These are phyloP conservation scores for Vigna reflexopilosa DNA, from an alignment of 306 rosid species.

Conservation along the genomic window DNA sequence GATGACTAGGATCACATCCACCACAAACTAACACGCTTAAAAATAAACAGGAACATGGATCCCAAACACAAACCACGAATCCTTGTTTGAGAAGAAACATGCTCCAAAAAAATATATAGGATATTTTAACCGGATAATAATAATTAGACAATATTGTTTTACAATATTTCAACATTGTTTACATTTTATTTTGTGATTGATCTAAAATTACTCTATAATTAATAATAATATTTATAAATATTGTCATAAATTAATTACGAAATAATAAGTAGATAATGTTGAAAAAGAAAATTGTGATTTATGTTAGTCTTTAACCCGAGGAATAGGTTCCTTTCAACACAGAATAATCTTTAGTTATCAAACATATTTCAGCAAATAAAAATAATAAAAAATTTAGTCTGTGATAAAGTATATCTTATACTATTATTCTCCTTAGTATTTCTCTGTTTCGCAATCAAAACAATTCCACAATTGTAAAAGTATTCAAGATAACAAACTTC, in stretches of 20 bases:
- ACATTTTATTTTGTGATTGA: no score
- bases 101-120: neutral
- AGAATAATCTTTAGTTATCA: neutral
- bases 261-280: no score
- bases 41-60: constrained; percentile 4
- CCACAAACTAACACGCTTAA: neutral
- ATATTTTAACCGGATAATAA: neutral
- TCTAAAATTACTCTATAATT: no score
- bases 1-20: constrained; percentile 17
- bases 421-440: no score
- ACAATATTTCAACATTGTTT: no score
- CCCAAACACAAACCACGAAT: constrained; percentile 2
- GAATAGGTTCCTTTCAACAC: neutral
- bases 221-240: no score
- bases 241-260: no score
- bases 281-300: neutral
- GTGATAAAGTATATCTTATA: no score
- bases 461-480: no score
- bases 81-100: neutral
- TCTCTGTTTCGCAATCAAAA: no score
- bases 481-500: no score
- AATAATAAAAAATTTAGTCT: neutral
- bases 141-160: no score
- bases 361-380: neutral
- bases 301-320: neutral